These are phyloP conservation scores for Colletotrichum ledebouriae DNA, from an alignment of 2,329 filamentous ascomycete species.

Conservation along the genomic window DNA sequence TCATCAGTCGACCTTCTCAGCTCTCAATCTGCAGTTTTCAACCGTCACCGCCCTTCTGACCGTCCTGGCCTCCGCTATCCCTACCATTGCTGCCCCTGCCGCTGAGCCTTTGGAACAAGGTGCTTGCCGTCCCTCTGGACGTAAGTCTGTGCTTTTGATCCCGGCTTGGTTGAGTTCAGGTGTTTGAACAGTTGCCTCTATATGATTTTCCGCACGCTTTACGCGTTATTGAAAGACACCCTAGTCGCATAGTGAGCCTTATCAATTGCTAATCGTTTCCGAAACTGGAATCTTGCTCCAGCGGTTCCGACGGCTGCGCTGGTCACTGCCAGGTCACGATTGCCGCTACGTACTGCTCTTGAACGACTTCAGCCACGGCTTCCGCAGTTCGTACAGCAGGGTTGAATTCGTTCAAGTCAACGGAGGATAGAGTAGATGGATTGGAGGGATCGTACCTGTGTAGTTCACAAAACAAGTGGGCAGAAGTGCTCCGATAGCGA, in stretches of 20 bases:
- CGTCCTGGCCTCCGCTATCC: slow-evolving; percentile 53
- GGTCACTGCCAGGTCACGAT: slow-evolving; percentile 11
- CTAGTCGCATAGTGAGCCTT: too few species aligned
- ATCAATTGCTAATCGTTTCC: neutral
- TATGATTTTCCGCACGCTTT: too few species aligned
- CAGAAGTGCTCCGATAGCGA: neutral
- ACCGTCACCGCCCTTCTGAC: slow-evolving; percentile 63
- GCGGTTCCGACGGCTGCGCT: slow-evolving; percentile 9
- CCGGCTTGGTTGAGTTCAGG: too few species aligned
- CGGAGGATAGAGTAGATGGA: neutral
- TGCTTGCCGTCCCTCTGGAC: neutral
- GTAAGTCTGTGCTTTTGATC: neutral
- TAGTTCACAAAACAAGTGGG: neutral
- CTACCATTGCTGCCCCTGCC: neutral
- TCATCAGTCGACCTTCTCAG: neutral
- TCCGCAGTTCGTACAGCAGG: too few species aligned
- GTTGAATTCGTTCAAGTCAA: neutral
- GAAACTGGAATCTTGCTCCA: slow-evolving; percentile 2
- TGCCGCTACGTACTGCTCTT: slow-evolving; percentile 5
- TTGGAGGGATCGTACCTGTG: neutral
- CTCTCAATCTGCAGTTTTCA: slow-evolving; percentile 56
- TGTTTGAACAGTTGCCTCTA: too few species aligned
- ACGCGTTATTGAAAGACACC: too few species aligned
- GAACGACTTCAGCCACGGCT: too few species aligned
- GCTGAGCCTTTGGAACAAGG: slow-evolving; percentile 4